Conservation (phyloP, 139 green algal species). For the Chlorella sorokiniana region DNA sequence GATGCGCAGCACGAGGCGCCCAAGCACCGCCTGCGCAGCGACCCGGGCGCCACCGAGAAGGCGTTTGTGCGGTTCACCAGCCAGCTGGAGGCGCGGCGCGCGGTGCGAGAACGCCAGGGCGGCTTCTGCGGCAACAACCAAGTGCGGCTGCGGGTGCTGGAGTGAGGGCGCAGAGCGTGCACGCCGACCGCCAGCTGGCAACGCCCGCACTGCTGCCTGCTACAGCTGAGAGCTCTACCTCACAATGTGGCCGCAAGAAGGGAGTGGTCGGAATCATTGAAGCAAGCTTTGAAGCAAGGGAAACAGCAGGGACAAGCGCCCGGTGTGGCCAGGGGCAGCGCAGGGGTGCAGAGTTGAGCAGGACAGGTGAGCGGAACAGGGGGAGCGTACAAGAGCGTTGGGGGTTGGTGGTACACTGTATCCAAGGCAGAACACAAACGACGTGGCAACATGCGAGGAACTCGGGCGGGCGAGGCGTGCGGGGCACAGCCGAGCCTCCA, state of each 20-base stretch:
- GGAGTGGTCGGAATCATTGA: not conserved
- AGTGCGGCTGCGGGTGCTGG: slow-evolving; percentile 30
- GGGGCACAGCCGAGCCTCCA: no score
- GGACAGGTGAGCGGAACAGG: not conserved
- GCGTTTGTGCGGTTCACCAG: slow-evolving; percentile 32
- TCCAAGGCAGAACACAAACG: no score
- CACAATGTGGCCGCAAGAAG: not conserved
- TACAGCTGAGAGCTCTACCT: not conserved
- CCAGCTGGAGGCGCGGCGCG: slow-evolving; percentile 29
- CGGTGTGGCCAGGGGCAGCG: no score
- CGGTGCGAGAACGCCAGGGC: slow-evolving; percentile 24
- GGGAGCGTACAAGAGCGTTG: not conserved
- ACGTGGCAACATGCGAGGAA: no score
- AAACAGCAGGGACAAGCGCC: not conserved
- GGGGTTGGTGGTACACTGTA: not conserved
- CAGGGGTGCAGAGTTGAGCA: not conserved
- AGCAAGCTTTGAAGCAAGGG: not conserved
- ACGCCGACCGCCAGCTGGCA: not conserved
- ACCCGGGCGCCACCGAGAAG: not conserved
- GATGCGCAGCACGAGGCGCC: no score
- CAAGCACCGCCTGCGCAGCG: not conserved
- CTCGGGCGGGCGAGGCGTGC: no score
- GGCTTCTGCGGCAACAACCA: not conserved
- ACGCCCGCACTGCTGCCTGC: not conserved
- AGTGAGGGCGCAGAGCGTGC: not conserved